Percentiles rank a stretch among this genome's conserved stretches.
phyloP scores from a whole-genome alignment of 208 protist species.

The Acanthamoeba healyi region DNA sequence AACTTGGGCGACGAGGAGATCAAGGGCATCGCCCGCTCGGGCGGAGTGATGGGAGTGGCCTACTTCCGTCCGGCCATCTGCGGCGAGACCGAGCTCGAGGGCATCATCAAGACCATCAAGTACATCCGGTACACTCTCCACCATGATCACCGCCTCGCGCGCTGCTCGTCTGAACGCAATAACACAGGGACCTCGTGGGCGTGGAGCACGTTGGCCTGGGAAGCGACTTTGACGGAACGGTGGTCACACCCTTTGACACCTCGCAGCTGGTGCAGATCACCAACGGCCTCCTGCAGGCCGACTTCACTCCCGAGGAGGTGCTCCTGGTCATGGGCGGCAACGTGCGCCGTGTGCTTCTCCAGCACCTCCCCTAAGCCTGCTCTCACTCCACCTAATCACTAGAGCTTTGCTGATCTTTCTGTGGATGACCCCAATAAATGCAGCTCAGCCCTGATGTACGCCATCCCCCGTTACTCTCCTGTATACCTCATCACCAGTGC shows the following conservation, averaged over 20 bases:
- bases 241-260: slow-evolving; percentile 70
- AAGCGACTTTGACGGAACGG: slow-evolving; percentile 70
- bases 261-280: slow-evolving; percentile 68
- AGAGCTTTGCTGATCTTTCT: neutral
- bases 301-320: slow-evolving; percentile 58
- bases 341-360: slow-evolving; percentile 19
- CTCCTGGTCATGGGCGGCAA: slow-evolving; percentile 71
- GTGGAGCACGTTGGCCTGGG: slow-evolving; percentile 69
- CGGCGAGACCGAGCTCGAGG: slow-evolving; percentile 53
- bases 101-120: slow-evolving; percentile 66
- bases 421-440: too few relatives aligned
- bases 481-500: too few relatives aligned
- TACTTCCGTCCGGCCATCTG: slow-evolving; percentile 74
- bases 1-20: slow-evolving; percentile 70
- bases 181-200: slow-evolving; percentile 58
- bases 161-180: too few relatives aligned
- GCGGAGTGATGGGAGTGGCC: slow-evolving; percentile 65
- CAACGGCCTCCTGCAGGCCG: slow-evolving; percentile 57
- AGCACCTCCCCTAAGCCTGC: slow-evolving; percentile 48
- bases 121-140: neutral
- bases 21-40: slow-evolving; percentile 60
- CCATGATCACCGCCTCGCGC: neutral
- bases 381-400: too few relatives aligned
- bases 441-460: too few relatives aligned
- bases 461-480: too few relatives aligned